phyloP scores from a whole-genome alignment of 768 basidiomycete species.

The Amanita thiersii region DNA sequence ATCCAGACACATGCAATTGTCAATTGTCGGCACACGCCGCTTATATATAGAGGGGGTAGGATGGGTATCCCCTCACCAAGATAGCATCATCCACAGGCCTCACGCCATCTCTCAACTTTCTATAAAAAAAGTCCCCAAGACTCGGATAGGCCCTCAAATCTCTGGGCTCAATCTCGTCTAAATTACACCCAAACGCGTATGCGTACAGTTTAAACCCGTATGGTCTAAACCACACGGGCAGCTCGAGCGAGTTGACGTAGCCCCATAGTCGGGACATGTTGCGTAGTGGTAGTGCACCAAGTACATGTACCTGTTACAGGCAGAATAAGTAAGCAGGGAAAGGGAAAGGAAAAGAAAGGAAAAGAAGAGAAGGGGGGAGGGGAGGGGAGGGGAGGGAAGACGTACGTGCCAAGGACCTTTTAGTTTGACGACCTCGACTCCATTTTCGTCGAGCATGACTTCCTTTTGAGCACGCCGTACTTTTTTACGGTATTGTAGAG shows the following conservation, averaged over 20 bases:
- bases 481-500: conserved; percentile 67
- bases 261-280: conserved; percentile 98
- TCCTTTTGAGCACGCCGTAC: conserved; percentile 40
- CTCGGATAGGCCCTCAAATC: conserved; percentile 77
- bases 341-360: neutral
- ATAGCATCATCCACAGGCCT: conserved; percentile 72
- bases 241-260: conserved; percentile 85
- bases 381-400: too few relatives aligned
- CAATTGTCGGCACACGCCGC: too few relatives aligned
- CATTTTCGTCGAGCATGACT: conserved; percentile 76
- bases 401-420: conserved; percentile 92
- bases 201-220: conserved; percentile 83
- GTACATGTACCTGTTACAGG: conserved; percentile 73
- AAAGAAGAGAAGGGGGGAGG: neutral
- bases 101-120: conserved; percentile 72
- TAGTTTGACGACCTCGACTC: conserved; percentile 69
- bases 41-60: too few relatives aligned
- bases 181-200: conserved; percentile 85
- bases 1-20: too few relatives aligned
- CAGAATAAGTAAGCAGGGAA: neutral
- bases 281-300: conserved; percentile 89
- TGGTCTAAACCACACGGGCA: conserved; percentile 95
- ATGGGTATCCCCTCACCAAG: conserved; percentile 40
- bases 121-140: conserved; percentile 95
- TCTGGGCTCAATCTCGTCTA: conserved; percentile 77